Percentiles rank a stretch among this genome's conserved stretches.
Evolutionary conservation across 2,329 filamentous ascomycete genomes (phyloP).

Genomic region (Seiridium unicorne): DNA sequence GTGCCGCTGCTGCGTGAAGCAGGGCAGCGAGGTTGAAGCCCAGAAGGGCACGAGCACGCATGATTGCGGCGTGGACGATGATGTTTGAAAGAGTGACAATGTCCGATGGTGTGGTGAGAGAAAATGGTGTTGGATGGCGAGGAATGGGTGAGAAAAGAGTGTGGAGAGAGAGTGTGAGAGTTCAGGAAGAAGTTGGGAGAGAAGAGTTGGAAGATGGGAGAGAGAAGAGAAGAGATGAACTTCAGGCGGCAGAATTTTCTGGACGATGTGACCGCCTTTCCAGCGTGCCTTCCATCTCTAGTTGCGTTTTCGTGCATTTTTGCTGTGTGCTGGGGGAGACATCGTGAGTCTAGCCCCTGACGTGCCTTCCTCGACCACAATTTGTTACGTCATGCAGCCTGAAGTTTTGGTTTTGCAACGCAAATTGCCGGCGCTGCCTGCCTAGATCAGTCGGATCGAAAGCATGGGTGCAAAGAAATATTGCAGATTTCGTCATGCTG

Average conservation of each 20-base stretch:
- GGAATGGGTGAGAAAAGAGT: not conserved
- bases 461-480: not conserved
- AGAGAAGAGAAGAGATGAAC: conserved; percentile 7
- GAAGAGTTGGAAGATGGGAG: conserved; percentile 9
- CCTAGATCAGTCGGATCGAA: not conserved
- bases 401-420: not conserved
- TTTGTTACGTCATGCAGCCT: not conserved
- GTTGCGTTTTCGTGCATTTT: not conserved
- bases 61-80: not conserved
- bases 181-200: conserved; percentile 9
- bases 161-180: conserved; percentile 7
- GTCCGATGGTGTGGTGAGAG: not conserved
- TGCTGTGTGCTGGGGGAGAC: not conserved
- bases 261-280: not conserved
- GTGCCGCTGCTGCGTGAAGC: conserved; percentile 1
- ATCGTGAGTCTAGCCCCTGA: not conserved
- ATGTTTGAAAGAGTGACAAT: not conserved
- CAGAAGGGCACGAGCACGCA: conserved; percentile 5
- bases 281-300: conserved; percentile 1
- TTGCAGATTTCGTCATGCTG: no score
- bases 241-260: not conserved
- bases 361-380: not conserved
- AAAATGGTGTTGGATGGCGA: not conserved
- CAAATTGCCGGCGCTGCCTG: not conserved
- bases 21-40: conserved; percentile 6